phyloP scores from a whole-genome alignment of 2,329 filamentous ascomycete species.

The Emergomyces pasteurianus region DNA sequence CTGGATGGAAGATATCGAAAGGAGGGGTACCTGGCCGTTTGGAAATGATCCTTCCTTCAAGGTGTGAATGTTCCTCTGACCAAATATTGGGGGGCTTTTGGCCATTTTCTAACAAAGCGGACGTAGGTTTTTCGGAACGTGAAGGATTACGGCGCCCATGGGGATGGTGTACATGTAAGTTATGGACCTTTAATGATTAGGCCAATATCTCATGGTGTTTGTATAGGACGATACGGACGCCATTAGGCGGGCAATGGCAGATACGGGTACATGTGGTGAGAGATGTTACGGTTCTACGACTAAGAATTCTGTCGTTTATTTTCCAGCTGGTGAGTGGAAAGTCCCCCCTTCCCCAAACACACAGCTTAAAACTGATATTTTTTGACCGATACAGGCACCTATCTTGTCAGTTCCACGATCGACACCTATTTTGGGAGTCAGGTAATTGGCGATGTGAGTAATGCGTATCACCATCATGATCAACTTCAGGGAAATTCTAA shows the following conservation, averaged over 20 bases:
- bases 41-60: constrained; percentile 3
- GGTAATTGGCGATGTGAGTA: constrained; percentile 27
- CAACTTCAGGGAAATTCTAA: neutral
- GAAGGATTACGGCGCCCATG: constrained; percentile 3
- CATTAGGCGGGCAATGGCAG: neutral
- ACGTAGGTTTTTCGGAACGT: constrained; percentile 5
- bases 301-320: constrained; percentile 35
- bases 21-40: constrained; percentile 2
- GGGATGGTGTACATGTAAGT: constrained; percentile 4
- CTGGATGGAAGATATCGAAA: constrained; percentile 4
- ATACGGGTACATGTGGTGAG: constrained; percentile 9
- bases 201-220: neutral
- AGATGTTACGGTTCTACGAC: constrained; percentile 12
- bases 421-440: constrained; percentile 11
- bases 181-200: neutral
- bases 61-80: neutral
- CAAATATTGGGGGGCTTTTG: neutral
- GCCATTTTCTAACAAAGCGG: neutral
- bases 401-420: constrained; percentile 11
- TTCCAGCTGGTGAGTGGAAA: constrained; percentile 31
- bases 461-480: neutral
- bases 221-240: constrained; percentile 2
- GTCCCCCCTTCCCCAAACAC: too few relatives aligned
- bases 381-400: constrained; percentile 23
- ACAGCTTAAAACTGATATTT: neutral